Base-by-base conservation (phyloP, 2,329 filamentous ascomycete genomes). In the Nigrospora oryzae region DNA sequence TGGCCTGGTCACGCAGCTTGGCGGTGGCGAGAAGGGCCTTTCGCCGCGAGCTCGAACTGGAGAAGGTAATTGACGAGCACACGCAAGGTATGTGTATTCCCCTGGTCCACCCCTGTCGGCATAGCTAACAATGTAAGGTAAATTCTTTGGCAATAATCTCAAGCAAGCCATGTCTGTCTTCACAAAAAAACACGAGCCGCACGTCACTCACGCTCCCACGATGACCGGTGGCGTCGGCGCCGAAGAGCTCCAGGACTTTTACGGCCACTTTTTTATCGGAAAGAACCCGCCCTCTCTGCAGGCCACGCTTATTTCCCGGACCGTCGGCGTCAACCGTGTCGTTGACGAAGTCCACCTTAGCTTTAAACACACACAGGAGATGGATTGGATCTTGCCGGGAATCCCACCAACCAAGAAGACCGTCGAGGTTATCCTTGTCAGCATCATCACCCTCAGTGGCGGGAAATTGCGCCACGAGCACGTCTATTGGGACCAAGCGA, bases 1-100 rank as follows among this genome's bases (percentile, higher is more conserved):
- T 89, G 16, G 83, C 85, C 0, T 89, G 82, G 74, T 78, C 73
- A n/a, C 71, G 86, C 8, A 82, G 78, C 33, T 56, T 90, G 46
- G 68, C 69, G 1, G 63, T 70, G 1, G 67, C 86, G 33, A 70
- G 81, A 36, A 73, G 71, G 48, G 83, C 78, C 0, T 86, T 89
- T 55, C 75, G 79, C 0, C 76, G 75, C 0, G 71, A 73, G 40
- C 78, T 79, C 19, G 78, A 86, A 44, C 64, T 84, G 3, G 83
- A 86, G 54, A 68, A 70, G 2, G 74, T 83, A 11, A 75, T 84
- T 68, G 81, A 86, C 15, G 73, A 81, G 54, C 83, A 86, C 51
- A 70, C 80, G 1, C 72, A 76, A 48, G 78, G 76, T 63, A 69
- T 78, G 60, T 41, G n/a, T 11, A 32, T n/a, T 37, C 30, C 8